Base-by-base conservation (phyloP, 805 yeast species). In the Lipomyces yamadae region DNA sequence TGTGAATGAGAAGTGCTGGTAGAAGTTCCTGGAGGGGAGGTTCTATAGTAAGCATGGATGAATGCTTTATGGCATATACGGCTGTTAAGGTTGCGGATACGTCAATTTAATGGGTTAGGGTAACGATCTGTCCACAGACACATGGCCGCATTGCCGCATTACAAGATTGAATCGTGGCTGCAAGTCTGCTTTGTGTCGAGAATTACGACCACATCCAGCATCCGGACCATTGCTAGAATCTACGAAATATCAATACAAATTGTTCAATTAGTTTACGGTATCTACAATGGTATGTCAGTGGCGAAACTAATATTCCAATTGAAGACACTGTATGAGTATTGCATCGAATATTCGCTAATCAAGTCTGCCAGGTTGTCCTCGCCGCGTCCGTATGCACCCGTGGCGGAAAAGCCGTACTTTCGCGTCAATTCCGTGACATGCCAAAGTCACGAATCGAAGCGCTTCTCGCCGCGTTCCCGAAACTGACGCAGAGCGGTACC, bases 331-430 rank as follows among this genome's bases (percentile, higher is more conserved):
- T 29, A n/a, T 33, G 59, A 32, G 11, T 24, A 18, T 24, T 24
- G 24, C 32, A 4, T 15, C 8, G 10, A 42, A n/a, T 18, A n/a
- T 42, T n/a, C 48, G 48, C 48, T 42, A n/a, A 42, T 5, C 24
- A 15, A 5, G 48, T 24, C 11, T 5, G 13, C 6, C 59, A 70
- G 73, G 73, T 70, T 50, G 74, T 80, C 35, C 72, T 94, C 76
- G 97, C 99, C 62, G 98, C 97, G 58, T 90, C 97, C 55, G 90
- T 95, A 74, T 91, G 97, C 78, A 89, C 97, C 54, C 91, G 93
- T 74, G 89, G 92, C 66, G 99, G 99, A 66, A 94, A 92, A 74
- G 73, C 97, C 32, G 85, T 95, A 72, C 81, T 95, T 60, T 91
- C 97, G 33, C 87, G 99, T 76, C 98, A 92, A 80, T 95, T 94